Evolutionary conservation across 805 yeast genomes (phyloP), one percentile per base, ranked within the genome.

Genomic region (Candida maris): DNA sequence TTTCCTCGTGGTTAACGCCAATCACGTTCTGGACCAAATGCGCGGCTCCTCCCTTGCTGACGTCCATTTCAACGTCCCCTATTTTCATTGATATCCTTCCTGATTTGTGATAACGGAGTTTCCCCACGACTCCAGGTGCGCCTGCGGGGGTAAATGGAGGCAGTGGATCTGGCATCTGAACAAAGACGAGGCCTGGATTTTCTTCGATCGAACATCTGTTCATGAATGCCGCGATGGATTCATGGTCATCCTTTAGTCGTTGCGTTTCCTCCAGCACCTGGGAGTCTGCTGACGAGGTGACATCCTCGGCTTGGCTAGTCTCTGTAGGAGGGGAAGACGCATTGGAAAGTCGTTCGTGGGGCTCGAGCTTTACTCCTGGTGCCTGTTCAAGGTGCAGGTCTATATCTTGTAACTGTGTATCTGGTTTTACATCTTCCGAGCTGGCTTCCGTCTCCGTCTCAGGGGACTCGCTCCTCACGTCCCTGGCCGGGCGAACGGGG

Each of bases 71-170:
- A 6, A 77, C 73, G 34, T 77, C 74, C 10, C 95, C 96, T 25
- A 91, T 64, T 41, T 77, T 73, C 58, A 89, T 72, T 3, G 94
- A 71, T 15, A 87, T 58, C 54, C 75, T 85, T 3, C 97, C 97
- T 1, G 96, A 85, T 51, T 80, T 75, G 57, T 89, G 96, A 30
- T 81, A 68, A 37, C 91, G 75, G 22, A 91, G 53, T 7, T 73
- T 68, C 5, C 97, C 97, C 25, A 87, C 69, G 37, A 68, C 68
- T 1, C 96, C 96, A 26, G 63, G 60, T 0, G 41, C 36, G 13
- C 30, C 28, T 7, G 6, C 24, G 9, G 22, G 10, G 4, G 33
- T 22, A 18, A 55, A 49, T 3, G 39, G 22, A 4, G 61, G 62
- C 19, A 59, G 46, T 8, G 46, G 39, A 27, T 56, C 52, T 6